Base-by-base conservation (phyloP, 257 asterid genomes). In the Solanum neorickii region DNA sequence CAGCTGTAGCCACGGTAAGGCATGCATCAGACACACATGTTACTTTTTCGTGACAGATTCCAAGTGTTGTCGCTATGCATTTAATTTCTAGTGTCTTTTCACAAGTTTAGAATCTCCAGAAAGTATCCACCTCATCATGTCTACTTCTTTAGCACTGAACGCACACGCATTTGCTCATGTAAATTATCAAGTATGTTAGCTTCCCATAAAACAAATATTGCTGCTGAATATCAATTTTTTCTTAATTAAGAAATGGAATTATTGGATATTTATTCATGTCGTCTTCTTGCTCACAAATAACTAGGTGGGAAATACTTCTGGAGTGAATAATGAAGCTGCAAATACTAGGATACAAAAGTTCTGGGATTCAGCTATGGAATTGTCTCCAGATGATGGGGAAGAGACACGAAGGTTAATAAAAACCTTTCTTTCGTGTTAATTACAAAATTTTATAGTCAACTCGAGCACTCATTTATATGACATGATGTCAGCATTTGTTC, bases 341-440 rank as follows among this genome's bases (percentile, higher is more conserved):
- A 95, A 88, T 86, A 88, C 92, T 73, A 90, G 95, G 98, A 93
- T 97, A 94, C 99, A 95, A 88, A 97, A 91, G 74, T 95, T 97
- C 86, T 97, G 98, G 98, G 98, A 97, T 92, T 94, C 98, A 70
- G 99, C 98, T 15, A 94, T 95, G 94, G 97, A 95, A 49, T 91
- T 93, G 88, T 86, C 89, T 86, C 98, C 94, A 14, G 96, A 95
- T 9, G 96, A 95, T 6, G 98, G 93, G 33, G 98, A 97, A 21
- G 98, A 97, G 59, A 92, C 92, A 13, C 90, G 84, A 39, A 97
- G 98, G 99, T 96, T 89, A 88, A 80, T 96, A 87, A 88, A 80
- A 39, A 37, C 56, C 86, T 68, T 78, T 5, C 12, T 66, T 77
- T 15, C 16, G 39, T 41, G 14, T 44, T 39, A 44, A 37, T 33